phyloP scores from a whole-genome alignment of 2,329 filamentous ascomycete species.

The Colletotrichum acutatum region DNA sequence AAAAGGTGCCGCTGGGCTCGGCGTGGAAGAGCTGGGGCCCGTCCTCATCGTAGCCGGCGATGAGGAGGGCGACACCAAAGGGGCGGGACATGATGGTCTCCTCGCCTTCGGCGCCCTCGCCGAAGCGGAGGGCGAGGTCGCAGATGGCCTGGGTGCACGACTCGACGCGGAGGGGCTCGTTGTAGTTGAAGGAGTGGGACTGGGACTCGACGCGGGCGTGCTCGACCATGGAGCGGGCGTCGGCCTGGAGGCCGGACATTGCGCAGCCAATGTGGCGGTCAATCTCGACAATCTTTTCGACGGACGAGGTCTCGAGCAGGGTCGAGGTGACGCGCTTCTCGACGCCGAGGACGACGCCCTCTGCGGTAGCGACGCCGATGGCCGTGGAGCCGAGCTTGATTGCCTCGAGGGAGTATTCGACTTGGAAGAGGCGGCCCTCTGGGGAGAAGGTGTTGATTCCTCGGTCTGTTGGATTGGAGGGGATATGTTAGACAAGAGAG shows the following conservation, averaged over 20 bases:
- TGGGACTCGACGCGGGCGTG: constrained; percentile 98
- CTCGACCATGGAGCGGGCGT: constrained; percentile 97
- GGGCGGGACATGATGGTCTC: constrained; percentile 99
- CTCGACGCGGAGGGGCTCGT: constrained; percentile 93
- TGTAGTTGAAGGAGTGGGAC: constrained; percentile 98
- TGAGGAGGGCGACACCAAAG: constrained; percentile 95
- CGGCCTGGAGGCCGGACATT: constrained; percentile 97
- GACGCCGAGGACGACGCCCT: constrained; percentile 95
- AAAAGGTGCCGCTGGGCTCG: constrained; percentile 97
- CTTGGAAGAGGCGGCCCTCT: constrained; percentile 99
- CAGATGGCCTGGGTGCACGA: constrained; percentile 99
- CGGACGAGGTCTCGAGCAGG: constrained; percentile 95
- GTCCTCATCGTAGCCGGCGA: constrained; percentile 97
- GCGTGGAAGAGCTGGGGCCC: constrained; percentile 97
- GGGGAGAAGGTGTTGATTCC: constrained; percentile 88
- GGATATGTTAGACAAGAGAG: constrained; percentile 25
- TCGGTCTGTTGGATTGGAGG: not conserved
- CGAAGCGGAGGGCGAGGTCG: constrained; percentile 94
- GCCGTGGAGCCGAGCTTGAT: constrained; percentile 99
- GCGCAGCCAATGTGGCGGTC: constrained; percentile 98
- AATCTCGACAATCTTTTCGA: constrained; percentile 99
- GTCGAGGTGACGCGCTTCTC: constrained; percentile 99
- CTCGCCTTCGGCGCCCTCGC: constrained; percentile 96
- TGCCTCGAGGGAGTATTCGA: constrained; percentile 99
- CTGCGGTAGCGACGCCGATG: constrained; percentile 95